Evolutionary conservation across 306 rosid species (phyloP).

Genomic region (Corylus avellana): DNA sequence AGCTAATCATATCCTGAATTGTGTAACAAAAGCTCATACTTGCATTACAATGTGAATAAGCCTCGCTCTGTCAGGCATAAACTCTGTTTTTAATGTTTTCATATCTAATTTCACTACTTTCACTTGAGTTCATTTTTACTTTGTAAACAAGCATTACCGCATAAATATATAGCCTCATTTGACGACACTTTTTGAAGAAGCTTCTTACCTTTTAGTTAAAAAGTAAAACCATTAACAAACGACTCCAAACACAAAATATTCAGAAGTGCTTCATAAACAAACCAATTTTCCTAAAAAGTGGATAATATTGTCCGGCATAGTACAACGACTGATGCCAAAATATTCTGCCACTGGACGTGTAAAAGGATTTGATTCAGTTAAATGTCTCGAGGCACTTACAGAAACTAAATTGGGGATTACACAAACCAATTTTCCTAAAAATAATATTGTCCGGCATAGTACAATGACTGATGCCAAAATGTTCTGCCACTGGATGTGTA

Average conservation of each 20-base stretch:
- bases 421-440: background rate
- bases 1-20: conserved; percentile 10
- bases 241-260: too few relatives aligned
- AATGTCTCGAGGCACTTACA: background rate
- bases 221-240: too few relatives aligned
- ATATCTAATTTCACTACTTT: background rate
- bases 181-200: too few relatives aligned
- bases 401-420: background rate
- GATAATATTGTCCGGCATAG: background rate
- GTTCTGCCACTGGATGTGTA: background rate
- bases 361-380: background rate
- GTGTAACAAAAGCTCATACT: background rate
- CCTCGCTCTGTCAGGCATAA: background rate
- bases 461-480: background rate
- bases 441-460: background rate
- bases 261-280: too few relatives aligned
- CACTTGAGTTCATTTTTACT: background rate
- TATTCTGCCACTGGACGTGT: background rate
- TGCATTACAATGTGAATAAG: background rate
- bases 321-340: background rate
- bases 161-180: too few relatives aligned
- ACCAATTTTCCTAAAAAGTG: background rate
- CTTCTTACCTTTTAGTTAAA: too few relatives aligned
- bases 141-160: background rate
- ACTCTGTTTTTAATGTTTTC: background rate